Percentiles rank a stretch among this genome's conserved stretches.
Evolutionary conservation across 352 stramenopile species (phyloP).

Genomic region (Phytophthora sp.): DNA sequence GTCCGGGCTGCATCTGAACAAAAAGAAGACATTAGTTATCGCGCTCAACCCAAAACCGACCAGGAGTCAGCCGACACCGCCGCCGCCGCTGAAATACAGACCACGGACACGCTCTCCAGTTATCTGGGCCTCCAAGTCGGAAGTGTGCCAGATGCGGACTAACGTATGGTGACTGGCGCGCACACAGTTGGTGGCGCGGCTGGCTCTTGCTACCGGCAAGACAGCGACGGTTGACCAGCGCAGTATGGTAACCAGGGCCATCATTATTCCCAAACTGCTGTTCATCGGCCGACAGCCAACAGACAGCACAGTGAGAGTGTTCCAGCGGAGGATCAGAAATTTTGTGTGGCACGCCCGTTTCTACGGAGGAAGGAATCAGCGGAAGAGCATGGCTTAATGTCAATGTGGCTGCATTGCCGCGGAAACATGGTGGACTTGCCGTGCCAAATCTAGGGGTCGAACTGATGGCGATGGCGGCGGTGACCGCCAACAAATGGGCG

Average conservation of each 20-base stretch:
- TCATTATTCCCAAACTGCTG: neutral
- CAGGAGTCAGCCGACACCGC: too few relatives aligned
- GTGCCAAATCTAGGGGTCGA: neutral
- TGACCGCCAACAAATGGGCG: too few relatives aligned
- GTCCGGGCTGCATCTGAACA: too few relatives aligned
- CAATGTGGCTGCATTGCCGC: neutral
- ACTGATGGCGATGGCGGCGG: too few relatives aligned
- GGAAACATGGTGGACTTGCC: neutral
- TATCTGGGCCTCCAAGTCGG: too few relatives aligned
- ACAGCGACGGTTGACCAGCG: slow-evolving; percentile 1
- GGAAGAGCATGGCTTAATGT: neutral
- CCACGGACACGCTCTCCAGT: too few relatives aligned
- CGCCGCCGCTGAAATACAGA: too few relatives aligned
- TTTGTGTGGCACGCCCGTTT: neutral
- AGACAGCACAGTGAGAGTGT: neutral
- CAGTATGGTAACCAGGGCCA: neutral
- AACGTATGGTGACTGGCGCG: too few relatives aligned
- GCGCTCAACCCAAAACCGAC: too few relatives aligned
- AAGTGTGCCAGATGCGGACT: too few relatives aligned
- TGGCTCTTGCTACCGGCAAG: neutral
- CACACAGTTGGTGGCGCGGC: too few relatives aligned
- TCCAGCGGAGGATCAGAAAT: neutral
- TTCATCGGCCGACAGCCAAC: neutral
- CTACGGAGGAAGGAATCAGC: neutral
- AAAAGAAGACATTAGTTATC: too few relatives aligned